phyloP scores from a whole-genome alignment of 768 basidiomycete species.

The Xanthoconium stramineum region DNA sequence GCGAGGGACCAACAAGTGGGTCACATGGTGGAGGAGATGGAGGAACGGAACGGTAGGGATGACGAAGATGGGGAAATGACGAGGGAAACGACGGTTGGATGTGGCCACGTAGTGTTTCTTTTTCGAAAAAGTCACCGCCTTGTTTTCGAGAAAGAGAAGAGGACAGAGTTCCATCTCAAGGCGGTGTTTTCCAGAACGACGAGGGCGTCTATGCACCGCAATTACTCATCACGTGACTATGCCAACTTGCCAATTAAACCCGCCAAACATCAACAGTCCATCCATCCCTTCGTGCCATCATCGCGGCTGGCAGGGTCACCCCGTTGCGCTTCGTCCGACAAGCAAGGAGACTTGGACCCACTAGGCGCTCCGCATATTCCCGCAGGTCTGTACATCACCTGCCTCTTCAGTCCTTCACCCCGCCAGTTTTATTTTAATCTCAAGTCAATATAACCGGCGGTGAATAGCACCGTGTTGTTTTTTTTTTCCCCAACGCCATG shows the following conservation, averaged over 20 bases:
- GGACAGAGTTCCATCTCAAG: neutral
- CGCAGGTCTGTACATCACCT: neutral
- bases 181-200: slow-evolving; percentile 22
- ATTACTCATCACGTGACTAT: slow-evolving; percentile 13
- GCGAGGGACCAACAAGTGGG: neutral
- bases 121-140: slow-evolving; percentile 16
- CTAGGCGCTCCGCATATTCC: slow-evolving; percentile 14
- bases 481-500: neutral
- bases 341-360: slow-evolving; percentile 8
- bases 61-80: slow-evolving; percentile 1
- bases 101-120: slow-evolving; percentile 7
- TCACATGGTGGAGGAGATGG: neutral
- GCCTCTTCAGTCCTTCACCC: neutral
- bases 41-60: neutral
- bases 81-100: neutral
- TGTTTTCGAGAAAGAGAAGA: neutral
- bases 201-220: slow-evolving; percentile 7
- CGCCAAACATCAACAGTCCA: neutral
- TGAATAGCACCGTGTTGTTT: neutral
- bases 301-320: slow-evolving; percentile 2
- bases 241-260: neutral
- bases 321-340: slow-evolving; percentile 15
- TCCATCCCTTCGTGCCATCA: neutral
- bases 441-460: neutral
- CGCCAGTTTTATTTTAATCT: neutral